Base-by-base conservation (phyloP, 805 yeast species). In the Yueomyces sp. region DNA sequence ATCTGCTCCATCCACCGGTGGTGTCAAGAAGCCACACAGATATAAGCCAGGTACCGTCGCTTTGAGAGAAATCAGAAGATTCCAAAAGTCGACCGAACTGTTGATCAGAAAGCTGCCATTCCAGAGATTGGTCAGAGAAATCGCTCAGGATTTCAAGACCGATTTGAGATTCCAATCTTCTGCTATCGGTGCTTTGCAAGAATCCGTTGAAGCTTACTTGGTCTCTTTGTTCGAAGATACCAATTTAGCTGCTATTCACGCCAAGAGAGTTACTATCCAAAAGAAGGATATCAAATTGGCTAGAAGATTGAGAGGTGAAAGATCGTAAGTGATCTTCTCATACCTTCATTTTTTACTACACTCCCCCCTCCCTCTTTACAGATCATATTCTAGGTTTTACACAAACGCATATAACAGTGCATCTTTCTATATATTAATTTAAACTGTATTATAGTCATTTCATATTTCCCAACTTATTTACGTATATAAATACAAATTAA, bases 281-380 rank as follows among this genome's bases (percentile, higher is more conserved):
- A 90, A 87, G 85, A 88, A 88, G 74, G 98, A 90, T 69, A 85
- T 90, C 67, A 95, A 88, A 66, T 77, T 90, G 65, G 98, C 97
- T 55, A 84, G 96, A 75, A 84, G 97, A 76, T 79, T 90, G 67
- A 82, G 96, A 73, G 97, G 96, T 70, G 94, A 84, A 74, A 81
- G 92, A 81, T 77, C 90, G 55, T 84, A 78, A 45, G 12, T 36
- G 26, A 19, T 28, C 36, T 19, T 19, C 19, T 19, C 19, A 19
- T 19, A 19, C 19, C 19, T 19, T 19, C 19, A 19, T 19, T 19
- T 19, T 19, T 19, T 19, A 19, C 19, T 19, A 19, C 19, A 19
- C 19, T 19, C 19, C 19, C 19, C 19, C 19, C 19, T 19, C 19
- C 19, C 19, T 19, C 19, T 19, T 19, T 19, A 36, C 8, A 19